phyloP scores from a whole-genome alignment of 768 basidiomycete species.

The Pulveroboletus sp. region DNA sequence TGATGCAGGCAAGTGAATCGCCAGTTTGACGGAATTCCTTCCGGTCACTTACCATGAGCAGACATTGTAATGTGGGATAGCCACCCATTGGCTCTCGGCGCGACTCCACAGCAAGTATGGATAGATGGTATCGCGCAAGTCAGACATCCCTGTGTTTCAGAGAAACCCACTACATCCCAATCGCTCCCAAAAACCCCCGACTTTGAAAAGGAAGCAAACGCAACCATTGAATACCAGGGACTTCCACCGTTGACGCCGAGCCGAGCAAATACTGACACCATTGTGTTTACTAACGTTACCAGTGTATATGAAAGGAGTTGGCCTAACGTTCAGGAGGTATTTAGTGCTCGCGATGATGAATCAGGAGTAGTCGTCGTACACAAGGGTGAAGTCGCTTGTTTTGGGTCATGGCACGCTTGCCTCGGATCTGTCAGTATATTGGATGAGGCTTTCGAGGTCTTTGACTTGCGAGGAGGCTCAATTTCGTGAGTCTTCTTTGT shows the following conservation, averaged over 20 bases:
- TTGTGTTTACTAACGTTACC: constrained; percentile 65
- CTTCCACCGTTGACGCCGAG: constrained; percentile 58
- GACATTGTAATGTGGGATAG: constrained; percentile 75
- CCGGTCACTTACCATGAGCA: constrained; percentile 18
- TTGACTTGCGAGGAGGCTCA: constrained; percentile 65
- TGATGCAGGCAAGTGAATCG: constrained; percentile 51
- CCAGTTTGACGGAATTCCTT: not conserved
- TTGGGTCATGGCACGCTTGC: constrained; percentile 34
- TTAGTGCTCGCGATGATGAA: constrained; percentile 7
- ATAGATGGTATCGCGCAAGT: constrained; percentile 82
- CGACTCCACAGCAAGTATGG: constrained; percentile 75
- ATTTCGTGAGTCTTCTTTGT: constrained; percentile 38
- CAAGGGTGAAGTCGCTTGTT: constrained; percentile 52
- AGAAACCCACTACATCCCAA: constrained; percentile 56
- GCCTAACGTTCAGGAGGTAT: constrained; percentile 20
- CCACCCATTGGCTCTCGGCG: constrained; percentile 73
- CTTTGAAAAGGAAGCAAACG: constrained; percentile 59
- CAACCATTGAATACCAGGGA: constrained; percentile 60
- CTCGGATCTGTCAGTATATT: constrained; percentile 6
- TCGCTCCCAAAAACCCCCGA: constrained; percentile 49
- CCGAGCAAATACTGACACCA: constrained; percentile 32
- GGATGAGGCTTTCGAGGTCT: constrained; percentile 29
- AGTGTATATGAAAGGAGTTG: constrained; percentile 41
- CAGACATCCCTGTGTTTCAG: constrained; percentile 37
- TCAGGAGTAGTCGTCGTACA: constrained; percentile 45